These are phyloP conservation scores for Mortierella polycephala DNA, from an alignment of 371 early-diverging fungal genomes.

Conservation along the genomic window DNA sequence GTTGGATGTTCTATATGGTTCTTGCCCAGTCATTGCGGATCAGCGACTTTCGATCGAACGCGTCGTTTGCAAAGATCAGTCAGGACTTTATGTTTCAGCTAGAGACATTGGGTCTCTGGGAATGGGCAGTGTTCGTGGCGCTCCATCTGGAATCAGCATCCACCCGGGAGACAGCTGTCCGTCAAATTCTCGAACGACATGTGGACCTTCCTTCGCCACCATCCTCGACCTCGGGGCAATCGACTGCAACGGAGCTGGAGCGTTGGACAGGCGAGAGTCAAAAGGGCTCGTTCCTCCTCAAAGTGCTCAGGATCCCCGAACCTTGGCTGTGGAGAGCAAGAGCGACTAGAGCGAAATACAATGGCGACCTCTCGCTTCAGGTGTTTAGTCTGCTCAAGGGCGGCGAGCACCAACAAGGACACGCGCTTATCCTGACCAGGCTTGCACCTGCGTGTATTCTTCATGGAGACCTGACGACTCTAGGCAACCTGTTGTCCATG, in stretches of 20 bases:
- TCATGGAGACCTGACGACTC: conserved; percentile 42
- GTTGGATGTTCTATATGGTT: conserved; percentile 71
- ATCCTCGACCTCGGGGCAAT: neutral
- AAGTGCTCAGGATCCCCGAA: conserved; percentile 61
- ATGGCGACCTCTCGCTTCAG: conserved; percentile 59
- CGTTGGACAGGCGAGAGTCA: conserved; percentile 9
- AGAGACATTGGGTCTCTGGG: conserved; percentile 75
- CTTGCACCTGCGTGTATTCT: conserved; percentile 62
- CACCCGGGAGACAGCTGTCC: conserved; percentile 12
- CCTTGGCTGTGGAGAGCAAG: conserved; percentile 73
- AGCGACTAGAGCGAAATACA: conserved; percentile 70
- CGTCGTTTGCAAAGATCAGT: conserved; percentile 54
- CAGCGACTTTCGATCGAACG: conserved; percentile 57
- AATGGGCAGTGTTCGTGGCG: conserved; percentile 74
- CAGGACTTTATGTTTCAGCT: conserved; percentile 66
- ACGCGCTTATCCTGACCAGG: conserved; percentile 54
- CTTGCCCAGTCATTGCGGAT: conserved; percentile 58
- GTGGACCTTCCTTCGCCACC: conserved; percentile 21
- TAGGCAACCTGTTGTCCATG: conserved; percentile 29
- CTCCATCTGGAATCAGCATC: conserved; percentile 34
- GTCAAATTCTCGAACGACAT: conserved; percentile 29
- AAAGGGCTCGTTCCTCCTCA: conserved; percentile 58
- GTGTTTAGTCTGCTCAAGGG: conserved; percentile 63
- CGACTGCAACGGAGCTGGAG: conserved; percentile 6
- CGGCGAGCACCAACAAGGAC: conserved; percentile 54